Evolutionary conservation across 2,329 filamentous ascomycete species (phyloP).

Genomic region (Cladosporium sp.): DNA sequence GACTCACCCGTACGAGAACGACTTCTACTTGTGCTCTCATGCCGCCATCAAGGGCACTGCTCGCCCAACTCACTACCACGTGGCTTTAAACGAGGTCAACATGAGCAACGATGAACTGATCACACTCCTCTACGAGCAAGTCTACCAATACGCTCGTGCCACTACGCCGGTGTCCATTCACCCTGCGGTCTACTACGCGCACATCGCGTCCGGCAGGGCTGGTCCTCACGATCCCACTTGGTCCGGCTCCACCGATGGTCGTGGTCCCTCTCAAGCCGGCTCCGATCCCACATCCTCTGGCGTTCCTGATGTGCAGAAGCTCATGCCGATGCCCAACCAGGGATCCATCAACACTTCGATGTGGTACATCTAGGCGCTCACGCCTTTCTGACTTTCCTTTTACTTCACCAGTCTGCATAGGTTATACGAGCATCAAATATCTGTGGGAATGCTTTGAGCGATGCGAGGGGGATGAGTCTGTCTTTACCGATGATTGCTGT

Average conservation of each 20-base stretch:
- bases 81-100: slow-evolving; percentile 75
- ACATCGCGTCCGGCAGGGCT: slow-evolving; percentile 77
- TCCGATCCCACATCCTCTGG: slow-evolving; percentile 15
- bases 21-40: slow-evolving; percentile 72
- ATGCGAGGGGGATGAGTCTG: not conserved
- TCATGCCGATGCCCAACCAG: slow-evolving; percentile 38
- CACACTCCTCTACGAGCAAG: slow-evolving; percentile 89
- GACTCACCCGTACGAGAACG: slow-evolving; percentile 86
- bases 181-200: slow-evolving; percentile 93
- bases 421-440: not conserved
- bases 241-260: slow-evolving; percentile 1
- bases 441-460: too few relatives aligned
- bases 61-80: slow-evolving; percentile 78
- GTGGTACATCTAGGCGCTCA: slow-evolving; percentile 46
- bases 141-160: slow-evolving; percentile 82
- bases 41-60: slow-evolving; percentile 90
- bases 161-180: slow-evolving; percentile 86
- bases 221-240: slow-evolving; percentile 63
- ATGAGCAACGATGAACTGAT: slow-evolving; percentile 67
- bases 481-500: not conserved
- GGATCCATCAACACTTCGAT: slow-evolving; percentile 39
- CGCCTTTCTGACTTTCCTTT: too few relatives aligned
- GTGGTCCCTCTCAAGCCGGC: slow-evolving; percentile 18
- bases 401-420: too few relatives aligned
- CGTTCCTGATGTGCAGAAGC: slow-evolving; percentile 28